Evolutionary conservation across 495 filamentous ascomycete genomes (phyloP).

Genomic region (Penicillium psychrofluorescens): DNA sequence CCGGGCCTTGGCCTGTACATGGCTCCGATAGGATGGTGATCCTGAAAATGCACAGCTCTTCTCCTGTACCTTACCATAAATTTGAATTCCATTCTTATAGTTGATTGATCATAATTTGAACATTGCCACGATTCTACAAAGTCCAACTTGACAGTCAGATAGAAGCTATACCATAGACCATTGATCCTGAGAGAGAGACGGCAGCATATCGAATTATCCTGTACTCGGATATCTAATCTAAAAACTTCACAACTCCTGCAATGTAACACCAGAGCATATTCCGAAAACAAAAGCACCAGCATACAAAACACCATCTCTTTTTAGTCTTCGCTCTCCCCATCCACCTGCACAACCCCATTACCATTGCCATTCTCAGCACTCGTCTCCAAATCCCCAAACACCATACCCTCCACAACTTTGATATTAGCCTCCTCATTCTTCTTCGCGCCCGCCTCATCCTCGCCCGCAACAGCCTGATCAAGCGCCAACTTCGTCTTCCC

Average conservation of each 20-base stretch:
- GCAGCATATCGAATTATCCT: no score
- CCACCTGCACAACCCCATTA: slow-evolving; percentile 19
- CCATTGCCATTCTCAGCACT: slow-evolving; percentile 30
- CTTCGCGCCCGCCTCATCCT: slow-evolving; percentile 40
- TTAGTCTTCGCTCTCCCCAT: slow-evolving; percentile 15
- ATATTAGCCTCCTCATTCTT: slow-evolving; percentile 50
- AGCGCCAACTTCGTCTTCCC: slow-evolving; percentile 90
- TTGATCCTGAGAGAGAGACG: no score
- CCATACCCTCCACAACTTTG: slow-evolving; percentile 60
- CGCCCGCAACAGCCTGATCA: slow-evolving; percentile 73
- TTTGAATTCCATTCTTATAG: background rate
- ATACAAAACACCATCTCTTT: background rate
- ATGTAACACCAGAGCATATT: no score
- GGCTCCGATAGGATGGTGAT: slow-evolving; percentile 1
- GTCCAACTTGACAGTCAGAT: no score
- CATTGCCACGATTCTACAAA: no score
- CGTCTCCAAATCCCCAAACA: slow-evolving; percentile 28
- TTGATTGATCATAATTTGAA: no score
- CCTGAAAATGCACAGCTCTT: background rate
- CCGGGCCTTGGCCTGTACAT: background rate
- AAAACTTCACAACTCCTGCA: no score
- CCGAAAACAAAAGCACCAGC: no score
- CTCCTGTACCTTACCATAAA: background rate
- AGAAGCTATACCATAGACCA: no score
- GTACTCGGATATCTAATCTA: no score